phyloP scores from a whole-genome alignment of 2,329 filamentous ascomycete species.

The Pyrenophora seminiperda region DNA sequence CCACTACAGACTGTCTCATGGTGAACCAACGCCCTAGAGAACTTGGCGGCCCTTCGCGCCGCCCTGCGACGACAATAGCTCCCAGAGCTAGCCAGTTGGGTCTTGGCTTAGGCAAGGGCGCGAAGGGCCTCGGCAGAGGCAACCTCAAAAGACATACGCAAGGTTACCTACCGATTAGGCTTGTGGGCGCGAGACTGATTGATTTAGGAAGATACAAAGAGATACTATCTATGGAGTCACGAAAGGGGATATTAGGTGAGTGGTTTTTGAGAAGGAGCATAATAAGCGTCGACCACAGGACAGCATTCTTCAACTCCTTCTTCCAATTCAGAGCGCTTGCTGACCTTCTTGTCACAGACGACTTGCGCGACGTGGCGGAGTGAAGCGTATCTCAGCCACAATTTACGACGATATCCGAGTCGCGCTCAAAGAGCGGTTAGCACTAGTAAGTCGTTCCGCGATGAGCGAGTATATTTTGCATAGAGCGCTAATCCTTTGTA shows the following conservation, averaged over 20 bases:
- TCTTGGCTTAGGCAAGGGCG: constrained; percentile 28
- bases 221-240: constrained; percentile 45
- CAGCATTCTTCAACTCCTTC: background rate
- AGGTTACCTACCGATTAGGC: constrained; percentile 4
- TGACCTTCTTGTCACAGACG: constrained; percentile 52
- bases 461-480: no score
- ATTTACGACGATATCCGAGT: constrained; percentile 68
- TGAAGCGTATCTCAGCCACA: constrained; percentile 69
- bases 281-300: background rate
- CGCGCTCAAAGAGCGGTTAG: constrained; percentile 59
- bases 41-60: constrained; percentile 16
- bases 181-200: constrained; percentile 8
- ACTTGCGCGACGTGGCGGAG: constrained; percentile 74
- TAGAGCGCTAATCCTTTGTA: constrained; percentile 6
- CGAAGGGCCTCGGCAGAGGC: constrained; percentile 15
- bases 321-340: background rate
- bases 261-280: background rate
- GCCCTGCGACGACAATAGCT: constrained; percentile 2
- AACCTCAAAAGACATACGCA: constrained; percentile 34
- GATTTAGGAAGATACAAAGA: constrained; percentile 35
- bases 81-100: constrained; percentile 22
- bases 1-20: constrained; percentile 11
- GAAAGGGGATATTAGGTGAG: constrained; percentile 45
- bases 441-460: constrained; percentile 19
- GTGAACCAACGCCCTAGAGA: constrained; percentile 16